Evolutionary conservation across 805 yeast genomes (phyloP), one percentile per base, ranked within the genome.

Genomic region (Starmerella bombi): DNA sequence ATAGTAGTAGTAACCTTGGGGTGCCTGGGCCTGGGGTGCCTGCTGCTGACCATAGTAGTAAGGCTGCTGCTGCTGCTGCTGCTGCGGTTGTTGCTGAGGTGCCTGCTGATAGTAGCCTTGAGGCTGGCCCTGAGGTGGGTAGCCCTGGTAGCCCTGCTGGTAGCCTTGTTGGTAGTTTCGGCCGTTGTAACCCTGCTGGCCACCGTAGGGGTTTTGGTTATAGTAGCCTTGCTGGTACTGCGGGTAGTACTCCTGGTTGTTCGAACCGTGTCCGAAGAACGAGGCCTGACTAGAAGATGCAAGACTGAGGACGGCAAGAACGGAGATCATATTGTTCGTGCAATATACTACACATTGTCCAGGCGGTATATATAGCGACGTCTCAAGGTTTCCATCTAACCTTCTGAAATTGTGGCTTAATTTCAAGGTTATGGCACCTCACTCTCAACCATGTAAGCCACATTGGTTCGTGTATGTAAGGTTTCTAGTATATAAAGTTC

Each of bases 1-100:
- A 12, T 12, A 6, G n/a, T 20, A 20, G 25, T 12, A 5, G 15
- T 32, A 18, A 19, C 29, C 30, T 22, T 9, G 33, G 12, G 37
- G 23, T 27, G 17, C 30, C 23, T n/a, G 37, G 15, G 10, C 15
- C n/a, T 20, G 16, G 6, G 31, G 27, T 27, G 9, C 19, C n/a
- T 31, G 34, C 22, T 18, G 22, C 15, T 21, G 16, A 16, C 17
- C 34, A 17, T 30, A 16, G 20, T 35, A 29, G 32, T 12, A 19
- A 15, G 34, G 28, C 25, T 33, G 29, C 23, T 38, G 41, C 25
- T 30, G 36, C 29, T 36, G 36, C 28, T 35, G 15, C 40, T 23
- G 35, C 35, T 33, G 38, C 16, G 25, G 32, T 33, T 34, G 46
- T 17, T 3, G 32, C 37, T 39, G 38, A 5, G 16, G 40, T 17